Evolutionary conservation across 2,329 filamentous ascomycete genomes (phyloP), one percentile per base, ranked within the genome.

Genomic region (Zasmidium citrigriseum): DNA sequence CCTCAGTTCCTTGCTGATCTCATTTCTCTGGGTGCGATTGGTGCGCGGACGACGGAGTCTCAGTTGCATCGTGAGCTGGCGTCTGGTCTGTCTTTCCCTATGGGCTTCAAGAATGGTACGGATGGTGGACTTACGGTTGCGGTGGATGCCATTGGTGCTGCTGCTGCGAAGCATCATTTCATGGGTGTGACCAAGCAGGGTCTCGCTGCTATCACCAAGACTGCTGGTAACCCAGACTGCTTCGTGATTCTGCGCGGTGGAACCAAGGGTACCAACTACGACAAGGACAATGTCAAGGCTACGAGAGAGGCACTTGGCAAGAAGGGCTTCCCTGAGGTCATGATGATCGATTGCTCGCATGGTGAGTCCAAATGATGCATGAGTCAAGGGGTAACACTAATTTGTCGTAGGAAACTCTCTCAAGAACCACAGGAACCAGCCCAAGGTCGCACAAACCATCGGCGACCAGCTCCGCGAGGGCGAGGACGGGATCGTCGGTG

Each of bases 81-180:
- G 4, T 96, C 90, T 24, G 95, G 95, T 68, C 84, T 98, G 54
- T 96, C 91, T 58, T 98, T 97, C 88, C 95, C 95, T 21, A 93
- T 99, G 66, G 95, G 95, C 59, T 99, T 97, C 89, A 99, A 99
- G 86, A 99, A 99, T 78, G 95, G 95, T 62, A 99, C 95, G 22
- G 95, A 99, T 71, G 95, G 95, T 45, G 91, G 89, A 68, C 81
- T 99, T 57, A 87, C 86, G 24, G 93, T 98, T 20, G 93, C 93
- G 20, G 96, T 98, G 69, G 95, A 99, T 74, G 95, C 95, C 29
- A 97, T 98, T 73, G 95, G 93, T 46, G 75, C 77, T 25, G 90
- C 89, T 1, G 87, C 88, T 58, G 83, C 89, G n/a, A 87, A 85
- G 76, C 95, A 99, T 77, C 93, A 97, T 81, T 99, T 99, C 83